Conservation (phyloP, 2,329 filamentous ascomycete genomes). For the Bipolaris cookei region DNA sequence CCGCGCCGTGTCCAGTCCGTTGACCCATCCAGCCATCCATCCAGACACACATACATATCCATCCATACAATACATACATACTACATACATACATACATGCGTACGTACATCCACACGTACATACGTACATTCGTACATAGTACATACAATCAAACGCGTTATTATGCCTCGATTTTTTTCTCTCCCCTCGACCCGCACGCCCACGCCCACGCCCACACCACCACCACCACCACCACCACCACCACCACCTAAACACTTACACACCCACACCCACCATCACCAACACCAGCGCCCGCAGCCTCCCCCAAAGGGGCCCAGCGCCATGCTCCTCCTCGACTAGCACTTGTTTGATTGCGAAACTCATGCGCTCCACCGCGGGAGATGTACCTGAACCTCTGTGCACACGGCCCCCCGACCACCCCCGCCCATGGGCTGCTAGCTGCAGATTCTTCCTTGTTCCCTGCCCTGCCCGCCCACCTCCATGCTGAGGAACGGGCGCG, state of each 20-base stretch:
- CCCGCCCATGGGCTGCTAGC: slow-evolving; percentile 29
- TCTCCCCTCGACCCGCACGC: slow-evolving; percentile 2
- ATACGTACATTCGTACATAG: too few relatives aligned
- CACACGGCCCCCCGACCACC: slow-evolving; percentile 24
- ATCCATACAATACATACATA: too few relatives aligned
- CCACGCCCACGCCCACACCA: not conserved
- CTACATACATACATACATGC: too few relatives aligned
- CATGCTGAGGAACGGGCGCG: slow-evolving; percentile 2
- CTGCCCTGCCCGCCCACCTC: slow-evolving; percentile 7
- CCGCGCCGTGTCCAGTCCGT: not conserved
- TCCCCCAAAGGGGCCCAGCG: not conserved
- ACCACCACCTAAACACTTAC: not conserved
- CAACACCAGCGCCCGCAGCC: not conserved
- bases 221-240: not conserved
- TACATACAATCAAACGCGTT: too few relatives aligned
- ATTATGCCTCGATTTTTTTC: slow-evolving; percentile 8
- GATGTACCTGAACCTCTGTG: slow-evolving; percentile 40
- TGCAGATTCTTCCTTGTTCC: slow-evolving; percentile 26
- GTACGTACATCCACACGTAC: too few relatives aligned
- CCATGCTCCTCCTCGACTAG: not conserved
- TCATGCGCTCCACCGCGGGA: slow-evolving; percentile 29
- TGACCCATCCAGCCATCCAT: too few relatives aligned
- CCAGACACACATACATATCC: too few relatives aligned
- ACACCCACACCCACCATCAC: not conserved
- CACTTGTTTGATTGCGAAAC: slow-evolving; percentile 5